Conservation (phyloP, 225 moss, liverwort and hornwort genomes). For the Climacium dendroides region DNA sequence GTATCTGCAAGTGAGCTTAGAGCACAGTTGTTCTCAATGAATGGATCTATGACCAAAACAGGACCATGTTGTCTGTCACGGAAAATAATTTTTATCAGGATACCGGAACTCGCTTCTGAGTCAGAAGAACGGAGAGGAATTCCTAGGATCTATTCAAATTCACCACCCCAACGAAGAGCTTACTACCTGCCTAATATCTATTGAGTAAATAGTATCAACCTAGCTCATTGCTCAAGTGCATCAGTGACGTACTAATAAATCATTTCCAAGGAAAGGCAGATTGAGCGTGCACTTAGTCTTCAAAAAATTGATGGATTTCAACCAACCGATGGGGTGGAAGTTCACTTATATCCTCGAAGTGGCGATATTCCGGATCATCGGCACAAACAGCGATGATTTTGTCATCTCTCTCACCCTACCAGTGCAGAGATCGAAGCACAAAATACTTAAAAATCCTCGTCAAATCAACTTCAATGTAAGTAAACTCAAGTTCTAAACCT, state of each 20-base stretch:
- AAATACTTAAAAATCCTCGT: background rate
- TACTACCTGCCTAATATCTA: background rate
- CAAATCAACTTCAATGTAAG: background rate
- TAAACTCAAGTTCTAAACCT: background rate
- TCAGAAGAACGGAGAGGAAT: background rate
- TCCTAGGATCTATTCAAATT: background rate
- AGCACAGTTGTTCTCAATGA: background rate
- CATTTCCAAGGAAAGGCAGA: background rate
- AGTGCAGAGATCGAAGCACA: background rate
- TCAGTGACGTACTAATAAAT: background rate
- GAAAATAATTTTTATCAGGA: background rate
- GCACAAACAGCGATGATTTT: constrained; percentile 82
- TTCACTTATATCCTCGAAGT: constrained; percentile 63
- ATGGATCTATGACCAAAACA: background rate
- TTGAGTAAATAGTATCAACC: background rate
- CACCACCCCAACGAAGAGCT: background rate
- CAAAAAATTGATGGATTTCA: constrained; percentile 87
- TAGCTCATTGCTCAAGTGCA: background rate
- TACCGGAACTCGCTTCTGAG: background rate
- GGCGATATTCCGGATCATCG: constrained; percentile 79
- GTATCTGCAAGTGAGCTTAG: background rate
- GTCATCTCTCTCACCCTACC: constrained; percentile 81
- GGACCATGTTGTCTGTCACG: background rate
- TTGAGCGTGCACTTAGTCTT: constrained; percentile 32
- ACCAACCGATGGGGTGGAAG: constrained; percentile 71